These are phyloP conservation scores for Sporothrix pallida DNA, from an alignment of 2,329 filamentous ascomycete genomes.

Conservation along the genomic window DNA sequence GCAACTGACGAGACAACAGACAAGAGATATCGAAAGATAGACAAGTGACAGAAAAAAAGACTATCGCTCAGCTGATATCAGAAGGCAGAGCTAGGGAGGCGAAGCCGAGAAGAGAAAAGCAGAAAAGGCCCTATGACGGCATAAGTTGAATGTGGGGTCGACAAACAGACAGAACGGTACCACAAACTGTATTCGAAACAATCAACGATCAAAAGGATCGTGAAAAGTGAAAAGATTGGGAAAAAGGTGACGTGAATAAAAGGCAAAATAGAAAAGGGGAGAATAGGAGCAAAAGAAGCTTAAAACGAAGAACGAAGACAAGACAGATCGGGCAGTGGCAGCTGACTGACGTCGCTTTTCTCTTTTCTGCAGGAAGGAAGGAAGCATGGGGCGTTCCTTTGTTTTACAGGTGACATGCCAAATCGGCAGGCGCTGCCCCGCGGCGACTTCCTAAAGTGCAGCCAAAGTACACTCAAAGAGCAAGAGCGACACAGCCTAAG, in stretches of 20 bases:
- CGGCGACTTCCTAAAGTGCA: conserved; percentile 14
- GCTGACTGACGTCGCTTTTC: conserved; percentile 26
- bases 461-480: not conserved
- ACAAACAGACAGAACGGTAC: not conserved
- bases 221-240: not conserved
- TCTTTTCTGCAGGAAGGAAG: not conserved
- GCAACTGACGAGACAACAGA: not conserved
- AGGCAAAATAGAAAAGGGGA: not conserved
- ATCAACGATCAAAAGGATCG: not conserved
- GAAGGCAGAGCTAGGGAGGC: not conserved
- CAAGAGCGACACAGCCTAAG: too few relatives aligned
- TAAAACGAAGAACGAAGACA: not conserved
- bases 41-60: not conserved
- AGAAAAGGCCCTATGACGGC: conserved; percentile 13
- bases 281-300: not conserved
- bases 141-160: conserved; percentile 23
- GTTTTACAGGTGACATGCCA: not conserved
- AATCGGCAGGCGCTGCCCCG: conserved; percentile 12
- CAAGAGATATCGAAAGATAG: not conserved
- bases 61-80: conserved; percentile 17
- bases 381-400: not conserved
- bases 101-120: not conserved
- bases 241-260: not conserved
- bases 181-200: not conserved
- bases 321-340: not conserved